Base-by-base conservation (phyloP, 371 early-diverging fungal species). In the Apophysomyces sp. region DNA sequence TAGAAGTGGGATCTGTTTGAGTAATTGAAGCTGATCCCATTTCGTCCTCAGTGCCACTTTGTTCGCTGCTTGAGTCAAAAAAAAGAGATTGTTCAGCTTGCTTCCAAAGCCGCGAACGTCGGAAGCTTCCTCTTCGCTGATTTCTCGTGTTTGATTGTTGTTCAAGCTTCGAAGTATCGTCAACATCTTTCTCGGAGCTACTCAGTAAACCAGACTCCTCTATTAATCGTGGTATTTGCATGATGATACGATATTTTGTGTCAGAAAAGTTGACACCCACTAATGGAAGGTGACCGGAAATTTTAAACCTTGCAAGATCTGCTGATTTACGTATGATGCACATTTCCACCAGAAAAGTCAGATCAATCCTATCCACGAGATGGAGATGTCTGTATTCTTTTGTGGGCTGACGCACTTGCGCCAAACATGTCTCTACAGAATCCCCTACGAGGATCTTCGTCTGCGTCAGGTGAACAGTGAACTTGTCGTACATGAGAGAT, bases 231-330 rank as follows among this genome's bases (percentile, higher is more conserved):
- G 79, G 82, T 34, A 94, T 82, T 12, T 82, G 81, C 97, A 96
- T 97, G 11, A 97, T 76, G 0, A 90, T 87, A 62, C 90, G 90
- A 83, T 98, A 97, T 73, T 98, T 98, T 27, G 87, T 85, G 64
- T 98, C 96, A 0, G 98, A 96, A 55, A 98, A 86, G 68, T 94
- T 96, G 61, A 97, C 80, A 57, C 94, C 87, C 6, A 98, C 74
- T 24, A 92, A 68, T 0, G 98, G 97, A 54, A 98, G 73, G 16
- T 90, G 86, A 21, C 96, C 98, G 16, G 90, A 85, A 1, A 98
- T 73, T 44, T 86, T 85, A 59, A 94, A 83, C 58, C 86, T 84
- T 30, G 96, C 81, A 63, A 94, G 73, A 28, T 93, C 86, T 36
- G 86, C 62, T 1, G 89, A 82, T 58, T 94, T 88, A 5, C 90